Percentiles rank a stretch among this genome's conserved stretches.
phyloP scores from a whole-genome alignment of 2,329 filamentous ascomycete genomes.

The Anisogramma anomala region DNA sequence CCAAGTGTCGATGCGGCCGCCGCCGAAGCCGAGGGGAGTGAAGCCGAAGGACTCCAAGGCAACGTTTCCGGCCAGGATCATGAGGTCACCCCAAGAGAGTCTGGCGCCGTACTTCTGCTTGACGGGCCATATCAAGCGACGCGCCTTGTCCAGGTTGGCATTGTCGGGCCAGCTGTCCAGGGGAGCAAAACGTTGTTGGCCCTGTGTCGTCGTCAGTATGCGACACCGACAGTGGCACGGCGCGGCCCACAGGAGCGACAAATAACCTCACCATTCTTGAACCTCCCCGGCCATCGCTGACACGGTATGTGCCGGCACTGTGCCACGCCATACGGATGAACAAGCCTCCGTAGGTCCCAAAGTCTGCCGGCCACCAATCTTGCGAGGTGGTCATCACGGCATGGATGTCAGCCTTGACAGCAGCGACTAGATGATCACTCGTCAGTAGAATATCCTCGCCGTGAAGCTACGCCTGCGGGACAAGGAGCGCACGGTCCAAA shows the following conservation, averaged over 20 bases:
- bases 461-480: too few relatives aligned
- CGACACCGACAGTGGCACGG: too few relatives aligned
- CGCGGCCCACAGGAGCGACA: too few relatives aligned
- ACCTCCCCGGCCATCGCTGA: slow-evolving; percentile 58
- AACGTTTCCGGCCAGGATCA: slow-evolving; percentile 59
- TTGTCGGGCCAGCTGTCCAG: slow-evolving; percentile 73
- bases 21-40: slow-evolving; percentile 58
- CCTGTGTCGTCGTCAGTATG: slow-evolving; percentile 27
- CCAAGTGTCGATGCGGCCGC: slow-evolving; percentile 57
- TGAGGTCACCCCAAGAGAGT: slow-evolving; percentile 64
- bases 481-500: slow-evolving; percentile 37
- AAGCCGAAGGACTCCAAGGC: slow-evolving; percentile 64
- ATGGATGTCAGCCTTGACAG: slow-evolving; percentile 56
- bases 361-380: slow-evolving; percentile 67
- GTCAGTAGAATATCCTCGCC: background rate
- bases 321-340: slow-evolving; percentile 71
- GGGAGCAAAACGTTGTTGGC: slow-evolving; percentile 64
- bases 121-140: slow-evolving; percentile 63
- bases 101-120: slow-evolving; percentile 72
- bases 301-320: slow-evolving; percentile 61
- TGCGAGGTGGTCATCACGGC: slow-evolving; percentile 61
- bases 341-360: slow-evolving; percentile 63
- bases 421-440: slow-evolving; percentile 29
- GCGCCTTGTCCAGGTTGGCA: slow-evolving; percentile 62
- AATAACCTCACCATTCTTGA: slow-evolving; percentile 33